Percentiles rank a stretch among this genome's conserved stretches.
phyloP scores from a whole-genome alignment of 192 early-diverging fungal species.

The Rhizophagus prolifer region DNA sequence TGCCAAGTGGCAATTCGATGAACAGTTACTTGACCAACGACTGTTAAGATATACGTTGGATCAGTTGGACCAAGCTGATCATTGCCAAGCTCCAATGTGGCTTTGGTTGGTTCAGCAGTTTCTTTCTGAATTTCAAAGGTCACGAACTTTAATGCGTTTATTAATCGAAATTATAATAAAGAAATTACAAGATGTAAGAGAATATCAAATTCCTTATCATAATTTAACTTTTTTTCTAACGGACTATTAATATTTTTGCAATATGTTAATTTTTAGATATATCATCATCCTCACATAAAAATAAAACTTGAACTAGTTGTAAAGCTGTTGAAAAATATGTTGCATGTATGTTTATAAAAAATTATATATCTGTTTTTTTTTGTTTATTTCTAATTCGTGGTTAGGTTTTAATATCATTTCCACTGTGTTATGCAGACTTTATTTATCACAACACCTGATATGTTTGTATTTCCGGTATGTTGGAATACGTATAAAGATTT shows the following conservation, averaged over 20 bases:
- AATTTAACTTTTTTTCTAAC: neutral
- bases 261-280: neutral
- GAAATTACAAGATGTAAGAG: conserved; percentile 48
- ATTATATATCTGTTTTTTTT: neutral
- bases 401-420: neutral
- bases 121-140: conserved; percentile 51
- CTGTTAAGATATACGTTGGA: conserved; percentile 52
- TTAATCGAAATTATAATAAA: conserved; percentile 54
- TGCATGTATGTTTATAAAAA: conserved; percentile 40
- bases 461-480: conserved; percentile 59
- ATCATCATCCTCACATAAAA: neutral
- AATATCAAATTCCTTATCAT: neutral
- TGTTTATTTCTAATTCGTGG: neutral
- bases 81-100: conserved; percentile 41
- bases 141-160: conserved; percentile 50
- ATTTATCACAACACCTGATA: conserved; percentile 57
- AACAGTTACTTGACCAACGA: conserved; percentile 52
- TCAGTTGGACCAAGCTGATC: conserved; percentile 41
- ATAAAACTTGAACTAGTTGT: neutral
- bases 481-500: conserved; percentile 49
- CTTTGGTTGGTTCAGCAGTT: conserved; percentile 52
- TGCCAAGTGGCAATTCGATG: conserved; percentile 58
- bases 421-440: conserved; percentile 38
- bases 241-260: neutral
- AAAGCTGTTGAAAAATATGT: conserved; percentile 47